Percentiles rank a stretch among this genome's conserved stretches.
Evolutionary conservation across 202 grass and related monocot species (phyloP).

Genomic region (Panicum hallii): DNA sequence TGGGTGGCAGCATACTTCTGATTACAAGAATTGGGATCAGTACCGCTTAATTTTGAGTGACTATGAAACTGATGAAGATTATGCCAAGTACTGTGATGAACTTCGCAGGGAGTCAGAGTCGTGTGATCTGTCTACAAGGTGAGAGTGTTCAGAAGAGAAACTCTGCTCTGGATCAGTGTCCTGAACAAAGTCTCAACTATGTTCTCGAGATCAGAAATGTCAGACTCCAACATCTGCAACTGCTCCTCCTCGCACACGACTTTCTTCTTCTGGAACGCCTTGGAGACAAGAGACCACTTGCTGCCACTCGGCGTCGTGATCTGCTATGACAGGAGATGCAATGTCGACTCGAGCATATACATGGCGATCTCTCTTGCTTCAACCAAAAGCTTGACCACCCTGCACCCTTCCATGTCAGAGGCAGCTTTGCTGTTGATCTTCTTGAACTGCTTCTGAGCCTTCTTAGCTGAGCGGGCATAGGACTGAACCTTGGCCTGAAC

Average conservation of each 20-base stretch:
- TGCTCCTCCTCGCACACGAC: slow-evolving; percentile 12
- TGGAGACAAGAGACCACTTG: slow-evolving; percentile 60
- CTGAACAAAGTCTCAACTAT: slow-evolving; percentile 41
- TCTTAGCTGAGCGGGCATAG: slow-evolving; percentile 42
- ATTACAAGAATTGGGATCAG: too few species aligned
- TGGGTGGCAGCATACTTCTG: too few species aligned
- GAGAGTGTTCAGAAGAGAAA: slow-evolving; percentile 65
- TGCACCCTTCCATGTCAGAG: slow-evolving; percentile 6
- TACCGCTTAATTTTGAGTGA: too few species aligned
- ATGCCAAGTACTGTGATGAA: too few species aligned
- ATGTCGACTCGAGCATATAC: slow-evolving; percentile 47
- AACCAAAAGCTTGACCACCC: slow-evolving; percentile 25
- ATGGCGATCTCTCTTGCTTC: slow-evolving; percentile 51
- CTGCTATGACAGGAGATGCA: slow-evolving; percentile 32
- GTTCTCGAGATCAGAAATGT: slow-evolving; percentile 47
- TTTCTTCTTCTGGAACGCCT: slow-evolving; percentile 21
- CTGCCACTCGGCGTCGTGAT: slow-evolving; percentile 2
- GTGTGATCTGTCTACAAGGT: slow-evolving; percentile 43
- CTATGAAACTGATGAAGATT: too few species aligned
- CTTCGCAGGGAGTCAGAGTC: neutral
- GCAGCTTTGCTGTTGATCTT: slow-evolving; percentile 38
- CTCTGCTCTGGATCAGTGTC: slow-evolving; percentile 60
- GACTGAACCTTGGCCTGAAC: slow-evolving; percentile 34
- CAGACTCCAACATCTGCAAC: slow-evolving; percentile 26
- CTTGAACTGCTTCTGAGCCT: slow-evolving; percentile 52